Evolutionary conservation across 108 stramenopile species (phyloP), one percentile per base, ranked within the genome.

Genomic region (Skeletonema potamos): DNA sequence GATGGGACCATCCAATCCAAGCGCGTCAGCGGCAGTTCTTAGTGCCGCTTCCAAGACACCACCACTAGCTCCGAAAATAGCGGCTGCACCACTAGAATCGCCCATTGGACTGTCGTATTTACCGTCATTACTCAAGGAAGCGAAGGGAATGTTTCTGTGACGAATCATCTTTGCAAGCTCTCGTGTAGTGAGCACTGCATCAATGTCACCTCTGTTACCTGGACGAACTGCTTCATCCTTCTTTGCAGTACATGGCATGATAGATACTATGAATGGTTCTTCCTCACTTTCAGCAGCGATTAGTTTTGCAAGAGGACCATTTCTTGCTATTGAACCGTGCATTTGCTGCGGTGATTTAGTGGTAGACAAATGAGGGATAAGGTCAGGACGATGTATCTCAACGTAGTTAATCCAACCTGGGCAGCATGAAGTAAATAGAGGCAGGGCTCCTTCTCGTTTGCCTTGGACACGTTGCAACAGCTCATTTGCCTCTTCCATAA

Each of bases 1-100:
- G 15, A 73, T 63, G 3, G 71, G 58, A 20, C 63, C 54, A 20
- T 78, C 61, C 3, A 57, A 41, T 27, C 72, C 71, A 58, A 85
- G 61, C 12, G 70, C 76, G 27, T 81, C 79, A 2, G 76, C 76
- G 17, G 81, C 86, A 9, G 86, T 87, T 4, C 86, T 62, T 13
- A 87, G 41, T 4, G 86, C 86, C n/a, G 86, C 86, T 58, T 87
- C 86, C 66, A 87, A 48, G 11, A 87, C 86, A 27, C 86, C 86
- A 27, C 86, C 86, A 22, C 64, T 82, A 15, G 81, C 83, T 34
- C 83, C 86, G 37, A 87, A 87, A 6, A 87, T 68, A 6, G 66
- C 57, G 12, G 73, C 86, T 22, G 86, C 86, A 13, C 86, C 86
- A n/a, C 83, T 70, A 41, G 73, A 71, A 55, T 80, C 79, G 11